Evolutionary conservation across 2,329 filamentous ascomycete genomes (phyloP), one percentile per base, ranked within the genome.

Genomic region (Bipolaris gigantea): DNA sequence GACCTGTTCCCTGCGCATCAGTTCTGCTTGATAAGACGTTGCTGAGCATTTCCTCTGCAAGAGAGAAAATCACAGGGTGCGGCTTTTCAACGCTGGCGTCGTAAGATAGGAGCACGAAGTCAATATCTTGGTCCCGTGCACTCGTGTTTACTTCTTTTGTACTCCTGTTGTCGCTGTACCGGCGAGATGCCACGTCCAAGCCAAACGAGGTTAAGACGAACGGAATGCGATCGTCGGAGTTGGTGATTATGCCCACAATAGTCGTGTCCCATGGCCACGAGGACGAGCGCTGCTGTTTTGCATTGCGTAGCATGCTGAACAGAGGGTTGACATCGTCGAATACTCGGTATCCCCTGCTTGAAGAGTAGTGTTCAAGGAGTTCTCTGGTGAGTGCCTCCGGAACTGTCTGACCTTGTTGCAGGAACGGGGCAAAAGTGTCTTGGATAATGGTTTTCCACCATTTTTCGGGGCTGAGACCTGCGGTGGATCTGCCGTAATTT

Each of bases 361-460:
- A 81, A 3, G 81, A 77, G 65, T 86, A 88, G 5, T 80, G 78
- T 11, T 74, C 71, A 10, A 85, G 66, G 0, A 88, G 75, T 2
- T 74, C 74, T 2, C 77, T 75, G 0, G 79, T 76, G 7, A 87
- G 75, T 0, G 72, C 70, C 2, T 68, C 43, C 0, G 81, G 82
- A 0, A 84, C 60, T 2, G 71, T 35, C 48, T 77, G 61, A 11
- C 55, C 57, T 30, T 57, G 52, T 32, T 55, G 56, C 1, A 73
- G 53, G 45, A 71, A 73, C 0, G 62, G 61, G 1, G 61, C 50
- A 47, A 73, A 72, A 0, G 84, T 86, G 6, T 77, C 76, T 38
- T 72, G 68, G 46, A 86, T 85, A 8, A 87, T 84, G 65, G 82
- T 81, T 5, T 76, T 78, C 85, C 85, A 87, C 85, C 85, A 88